Evolutionary conservation across 495 filamentous ascomycete genomes (phyloP), one percentile per base, ranked within the genome.

Genomic region (Talaromyces ruber): DNA sequence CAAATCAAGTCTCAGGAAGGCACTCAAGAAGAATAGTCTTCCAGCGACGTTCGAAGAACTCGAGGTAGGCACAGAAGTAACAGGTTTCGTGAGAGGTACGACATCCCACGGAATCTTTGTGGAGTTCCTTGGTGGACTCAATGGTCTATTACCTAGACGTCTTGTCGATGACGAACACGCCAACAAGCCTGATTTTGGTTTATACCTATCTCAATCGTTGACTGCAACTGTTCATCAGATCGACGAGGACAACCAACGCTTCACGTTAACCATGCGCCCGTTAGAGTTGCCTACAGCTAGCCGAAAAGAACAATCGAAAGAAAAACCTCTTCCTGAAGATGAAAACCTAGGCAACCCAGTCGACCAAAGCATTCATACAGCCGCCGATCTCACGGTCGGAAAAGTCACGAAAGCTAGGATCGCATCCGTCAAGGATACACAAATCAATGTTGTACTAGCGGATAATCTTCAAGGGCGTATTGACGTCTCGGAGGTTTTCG

Each of bases 401-500:
- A 88, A 82, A 66, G 67, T 90, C 55, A 89, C 88, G 28, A 90
- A 93, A 72, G 94, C 88, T 34, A 86, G 81, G 61, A 84, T 98
- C 47, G 79, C 79, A 45, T 90, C 90, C 8, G 73, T 96, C 64
- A 96, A 94, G 71, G 85, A 85, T 30, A 97, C 92, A 0, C 94
- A 98, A 68, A 75, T 98, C 58, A 97, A 97, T 66, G 91, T 98
- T 21, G 84, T 88, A 62, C 80, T 98, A 61, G 91, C 91, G 47
- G 91, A 96, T 67, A 92, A 92, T 67, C 79, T 97, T 37, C 90
- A 93, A 70, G 94, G 93, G 22, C 89, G 94, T 22, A 86, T 98
- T 53, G 92, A 96, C 68, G 82, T 93, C 0, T 94, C 93, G 11
- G 91, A 97, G 67, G 68, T 92, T 34, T 98, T 92, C 68, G 90